Percentiles rank a stretch among this genome's conserved stretches.
Evolutionary conservation across 495 filamentous ascomycete species (phyloP).

Genomic region (Penicillium samsonianum): DNA sequence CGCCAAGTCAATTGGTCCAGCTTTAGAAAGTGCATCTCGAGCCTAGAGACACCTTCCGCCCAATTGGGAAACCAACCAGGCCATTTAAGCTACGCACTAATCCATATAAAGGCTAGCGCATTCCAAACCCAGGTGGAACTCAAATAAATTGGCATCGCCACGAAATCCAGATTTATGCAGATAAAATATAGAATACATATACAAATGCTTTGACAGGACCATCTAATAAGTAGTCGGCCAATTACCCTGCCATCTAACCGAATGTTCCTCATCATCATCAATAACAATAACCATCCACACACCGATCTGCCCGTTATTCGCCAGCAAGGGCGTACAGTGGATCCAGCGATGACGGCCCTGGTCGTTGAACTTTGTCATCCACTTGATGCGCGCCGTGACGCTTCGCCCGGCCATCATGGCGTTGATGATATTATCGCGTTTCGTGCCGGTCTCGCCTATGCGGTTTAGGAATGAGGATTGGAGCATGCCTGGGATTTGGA

Average conservation of each 20-base stretch:
- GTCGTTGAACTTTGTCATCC: constrained; percentile 47
- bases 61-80: neutral
- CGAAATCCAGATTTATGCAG: too few relatives aligned
- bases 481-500: constrained; percentile 58
- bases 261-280: constrained; percentile 41
- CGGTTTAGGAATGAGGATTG: constrained; percentile 58
- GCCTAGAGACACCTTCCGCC: too few relatives aligned
- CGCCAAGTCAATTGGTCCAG: too few relatives aligned
- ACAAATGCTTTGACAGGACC: neutral
- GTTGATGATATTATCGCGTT: constrained; percentile 55
- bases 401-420: constrained; percentile 60
- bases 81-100: neutral
- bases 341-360: constrained; percentile 58
- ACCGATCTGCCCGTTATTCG: constrained; percentile 57
- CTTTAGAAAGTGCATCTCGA: too few relatives aligned
- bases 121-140: too few relatives aligned
- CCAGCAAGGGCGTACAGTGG: constrained; percentile 61
- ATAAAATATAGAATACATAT: too few relatives aligned
- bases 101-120: too few relatives aligned
- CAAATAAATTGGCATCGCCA: too few relatives aligned
- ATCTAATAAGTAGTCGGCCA: constrained; percentile 10
- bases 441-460: constrained; percentile 53
- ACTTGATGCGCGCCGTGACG: constrained; percentile 65
- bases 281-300: constrained; percentile 67
- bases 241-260: constrained; percentile 17